Base-by-base conservation (phyloP, 495 filamentous ascomycete genomes). In the Chlorociboria aeruginascens region DNA sequence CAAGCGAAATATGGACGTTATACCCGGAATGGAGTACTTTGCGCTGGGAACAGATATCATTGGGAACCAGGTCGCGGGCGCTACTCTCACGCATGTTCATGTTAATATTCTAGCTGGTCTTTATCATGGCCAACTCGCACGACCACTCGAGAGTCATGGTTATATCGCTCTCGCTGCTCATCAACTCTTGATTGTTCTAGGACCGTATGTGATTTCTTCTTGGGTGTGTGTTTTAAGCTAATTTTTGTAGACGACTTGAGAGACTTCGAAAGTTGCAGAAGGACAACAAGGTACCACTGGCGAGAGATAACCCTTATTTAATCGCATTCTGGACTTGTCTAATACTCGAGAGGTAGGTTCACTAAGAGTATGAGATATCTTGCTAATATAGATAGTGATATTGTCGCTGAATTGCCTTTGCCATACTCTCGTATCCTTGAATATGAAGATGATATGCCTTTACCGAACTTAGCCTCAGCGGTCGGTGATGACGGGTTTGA, bases 271-370 rank as follows among this genome's bases (percentile, higher is more conserved):
- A 43, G 39, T 12, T 54, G 9, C 40, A 50, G 35, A 28, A 13
- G 3, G 32, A 17, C 3, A 36, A 7, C 25, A n/a, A 28, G 28
- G 16, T 51, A 8, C 37, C 42, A n/a, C 49, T 17, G 8, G 35
- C 46, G 11, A 58, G 49, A 35, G 73, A 77, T 54, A 77, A 77
- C 45, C 69, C 83, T 35, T 69, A 84, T 42, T 69, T 82, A 32
- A 81, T 92, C 53, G 86, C 87, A 7, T 95, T 86, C 55, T 98
- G 90, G 90, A 92, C 89, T 8, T 93, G 86, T 59, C 67, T 95
- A 54, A 92, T 96, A 54, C 71, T 97, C 16, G 92, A 98, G 66
- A 95, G 85, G 85, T 89, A 63, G 49, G 64, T 40, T n/a, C 29
- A 28, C 4, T 25, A 25, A 25, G 20, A 25, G 2, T 43, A 47